Percentiles rank a stretch among this genome's conserved stretches.
Evolutionary conservation across 2,329 filamentous ascomycete genomes (phyloP).

Genomic region (Colletotrichum chrysophilum): DNA sequence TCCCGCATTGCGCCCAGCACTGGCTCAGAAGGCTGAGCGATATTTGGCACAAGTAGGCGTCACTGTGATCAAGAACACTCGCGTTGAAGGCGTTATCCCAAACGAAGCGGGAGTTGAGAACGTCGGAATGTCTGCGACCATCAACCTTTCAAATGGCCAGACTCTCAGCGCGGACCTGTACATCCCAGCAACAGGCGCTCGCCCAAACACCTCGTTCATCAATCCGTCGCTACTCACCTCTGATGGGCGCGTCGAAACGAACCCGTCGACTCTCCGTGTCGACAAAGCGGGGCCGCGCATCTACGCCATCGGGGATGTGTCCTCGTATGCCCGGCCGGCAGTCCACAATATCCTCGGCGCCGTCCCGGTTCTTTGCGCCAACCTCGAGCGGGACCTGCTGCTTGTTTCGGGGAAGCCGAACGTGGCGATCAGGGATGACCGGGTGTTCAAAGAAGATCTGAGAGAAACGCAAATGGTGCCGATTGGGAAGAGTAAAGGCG

Average conservation of each 20-base stretch:
- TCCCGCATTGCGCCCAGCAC: slow-evolving; percentile 39
- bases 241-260: slow-evolving; percentile 43
- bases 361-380: slow-evolving; percentile 48
- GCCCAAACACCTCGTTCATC: slow-evolving; percentile 46
- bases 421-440: slow-evolving; percentile 28
- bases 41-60: slow-evolving; percentile 51
- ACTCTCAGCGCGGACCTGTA: slow-evolving; percentile 49
- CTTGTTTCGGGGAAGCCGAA: slow-evolving; percentile 31
- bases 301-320: slow-evolving; percentile 53
- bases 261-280: slow-evolving; percentile 40
- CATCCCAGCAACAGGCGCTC: slow-evolving; percentile 49
- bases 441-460: slow-evolving; percentile 45
- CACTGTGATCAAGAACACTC: slow-evolving; percentile 44
- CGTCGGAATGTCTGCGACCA: slow-evolving; percentile 30
- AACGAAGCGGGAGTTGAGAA: slow-evolving; percentile 30
- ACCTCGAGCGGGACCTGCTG: slow-evolving; percentile 55
- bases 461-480: slow-evolving; percentile 52
- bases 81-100: slow-evolving; percentile 39
- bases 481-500: slow-evolving; percentile 48
- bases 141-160: slow-evolving; percentile 44
- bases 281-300: slow-evolving; percentile 35
- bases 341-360: slow-evolving; percentile 46
- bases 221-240: slow-evolving; percentile 29
- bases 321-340: slow-evolving; percentile 42
- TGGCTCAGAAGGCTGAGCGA: slow-evolving; percentile 45